Base-by-base conservation (phyloP, 2,329 filamentous ascomycete genomes). In the Pseudovirgaria hyperparasitica region DNA sequence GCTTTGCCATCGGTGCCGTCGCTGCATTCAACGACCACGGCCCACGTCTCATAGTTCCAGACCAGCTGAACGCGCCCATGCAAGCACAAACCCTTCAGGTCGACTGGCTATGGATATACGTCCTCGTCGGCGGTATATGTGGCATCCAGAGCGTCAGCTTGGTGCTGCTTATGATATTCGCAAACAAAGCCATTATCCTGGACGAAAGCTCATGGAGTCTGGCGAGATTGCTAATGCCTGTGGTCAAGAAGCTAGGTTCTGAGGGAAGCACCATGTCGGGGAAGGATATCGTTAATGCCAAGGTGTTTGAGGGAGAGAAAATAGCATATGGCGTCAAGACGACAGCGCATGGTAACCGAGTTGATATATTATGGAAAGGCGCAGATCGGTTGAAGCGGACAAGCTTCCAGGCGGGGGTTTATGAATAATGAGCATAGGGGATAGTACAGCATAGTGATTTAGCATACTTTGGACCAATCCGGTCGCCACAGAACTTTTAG, bases 21-120 rank as follows among this genome's bases (percentile, higher is more conserved):
- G 48, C 49, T 1, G 46, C 47, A 2, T 50, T 47, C 19, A 46
- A 52, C 25, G 46, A 52, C 23, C 46, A 50, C 16, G 46, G 49
- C 6, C 33, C 43, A 6, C 40, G 38, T 3, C 42, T 43, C 29
- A 38, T 35, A 6, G 21, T 48, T 6, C 23, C 12, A 1, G 34
- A 41, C 14, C 42, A 46, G 11, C 13, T 30, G 16, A 35, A 32
- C 3, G 22, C 29, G 1, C 43, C 45, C 0, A 26, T 35, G 1
- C 42, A 43, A 23, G 47, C 46, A 10, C 45, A 50, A 14, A 34
- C 40, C 20, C 32, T 52, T 7, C 38, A 39, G 6, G 46, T 48
- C 1, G 41, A 45, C 18, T 52, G 48, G 48, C 24, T 32, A 2
- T 49, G 42, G 16, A 23, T 50, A 4, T 25, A 36, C 7, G 30